Evolutionary conservation across 2,329 filamentous ascomycete genomes (phyloP).

Genomic region (Escovopsis weberi): DNA sequence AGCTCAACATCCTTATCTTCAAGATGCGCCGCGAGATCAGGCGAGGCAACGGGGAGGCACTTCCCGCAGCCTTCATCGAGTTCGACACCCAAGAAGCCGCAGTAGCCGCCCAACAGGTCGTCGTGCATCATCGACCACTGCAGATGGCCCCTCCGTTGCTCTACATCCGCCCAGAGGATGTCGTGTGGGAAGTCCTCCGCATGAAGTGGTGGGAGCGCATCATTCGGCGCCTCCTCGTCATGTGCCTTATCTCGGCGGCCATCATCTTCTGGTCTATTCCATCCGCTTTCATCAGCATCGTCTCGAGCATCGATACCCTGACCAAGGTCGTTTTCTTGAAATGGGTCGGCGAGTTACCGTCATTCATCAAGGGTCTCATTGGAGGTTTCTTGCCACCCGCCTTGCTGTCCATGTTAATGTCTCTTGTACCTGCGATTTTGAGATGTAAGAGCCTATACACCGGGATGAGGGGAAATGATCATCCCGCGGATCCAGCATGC

Average conservation of each 20-base stretch:
- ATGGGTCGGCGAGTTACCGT: constrained; percentile 60
- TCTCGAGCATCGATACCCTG: constrained; percentile 71
- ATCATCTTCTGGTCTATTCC: constrained; percentile 78
- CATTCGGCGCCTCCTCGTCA: constrained; percentile 52
- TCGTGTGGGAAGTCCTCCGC: constrained; percentile 76
- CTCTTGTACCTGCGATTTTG: constrained; percentile 69
- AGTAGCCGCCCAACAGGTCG: constrained; percentile 71
- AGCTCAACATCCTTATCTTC: constrained; percentile 25
- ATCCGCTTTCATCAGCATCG: constrained; percentile 65
- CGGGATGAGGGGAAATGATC: too few species aligned
- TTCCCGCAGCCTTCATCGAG: constrained; percentile 79
- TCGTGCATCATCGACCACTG: constrained; percentile 74
- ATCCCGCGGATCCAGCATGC: not conserved
- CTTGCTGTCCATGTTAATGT: constrained; percentile 69
- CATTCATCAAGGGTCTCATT: constrained; percentile 62
- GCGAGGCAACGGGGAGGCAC: constrained; percentile 50
- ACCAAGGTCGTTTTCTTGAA: constrained; percentile 54
- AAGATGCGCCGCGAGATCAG: constrained; percentile 65
- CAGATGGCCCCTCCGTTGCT: constrained; percentile 80
- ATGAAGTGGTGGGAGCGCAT: constrained; percentile 81
- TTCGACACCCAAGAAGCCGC: constrained; percentile 73
- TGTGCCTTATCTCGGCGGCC: constrained; percentile 58
- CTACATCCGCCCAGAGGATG: constrained; percentile 65
- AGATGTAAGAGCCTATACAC: constrained; percentile 28
- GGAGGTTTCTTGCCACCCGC: constrained; percentile 73